Evolutionary conservation across 2,329 filamentous ascomycete species (phyloP), one percentile per base, ranked within the genome.

Genomic region (Epichloe gansuensis): DNA sequence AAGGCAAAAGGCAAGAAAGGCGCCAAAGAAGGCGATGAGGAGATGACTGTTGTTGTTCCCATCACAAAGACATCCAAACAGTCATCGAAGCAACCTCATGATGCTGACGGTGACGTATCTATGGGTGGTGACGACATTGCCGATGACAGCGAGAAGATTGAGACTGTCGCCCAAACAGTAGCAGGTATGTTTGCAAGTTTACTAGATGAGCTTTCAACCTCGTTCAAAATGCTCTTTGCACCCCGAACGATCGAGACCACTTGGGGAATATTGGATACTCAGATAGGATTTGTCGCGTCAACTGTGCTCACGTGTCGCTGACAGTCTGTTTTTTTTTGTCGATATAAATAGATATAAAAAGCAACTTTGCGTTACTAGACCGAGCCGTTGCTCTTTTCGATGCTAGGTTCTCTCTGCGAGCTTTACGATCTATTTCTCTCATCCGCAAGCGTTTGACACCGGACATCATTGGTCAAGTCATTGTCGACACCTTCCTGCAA

Each of bases 321-420:
- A 56, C 50, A 21, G 34, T 8, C 45, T 52, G 65, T 56, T 41
- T 47, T 41, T 41, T 42, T n/a, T 31, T 35, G 38, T 34, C 57
- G 28, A 25, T 48, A 38, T 25, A 31, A 28, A 41, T 66, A 97
- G 93, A 96, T 70, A 95, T 98, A 74, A 93, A 91, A 73, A 85
- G 81, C 77, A 96, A 94, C 73, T 96, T 96, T 67, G 81, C 82
- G 50, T 80, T 98, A 59, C 80, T 98, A 65, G 91, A 96, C 65
- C 86, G 90, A 64, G 93, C 91, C 59, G 91, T 98, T 58, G 78
- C 84, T 59, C 82, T 94, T 62, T 98, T 97, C 69, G 93, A 98
- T 72, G 83, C 91, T 55, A 85, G 93, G 75, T 98, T 96, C 73
- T 89, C 91, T 53, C 85, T 98, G 58, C 83, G 93, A 66, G 93